Base-by-base conservation (phyloP, 805 yeast species). In the Lipomyces yamadae region DNA sequence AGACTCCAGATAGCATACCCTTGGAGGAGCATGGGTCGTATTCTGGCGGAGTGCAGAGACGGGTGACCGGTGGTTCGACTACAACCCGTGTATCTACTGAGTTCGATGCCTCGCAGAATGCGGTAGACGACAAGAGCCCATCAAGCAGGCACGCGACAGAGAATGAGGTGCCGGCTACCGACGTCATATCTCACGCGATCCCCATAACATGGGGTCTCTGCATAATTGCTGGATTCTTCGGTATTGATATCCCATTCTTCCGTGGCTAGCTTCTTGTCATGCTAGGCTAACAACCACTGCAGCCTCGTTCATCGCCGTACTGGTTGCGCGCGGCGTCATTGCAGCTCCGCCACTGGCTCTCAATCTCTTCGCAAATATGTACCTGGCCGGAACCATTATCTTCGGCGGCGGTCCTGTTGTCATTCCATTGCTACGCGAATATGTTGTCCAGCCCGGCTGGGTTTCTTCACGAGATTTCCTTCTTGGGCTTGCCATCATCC, bases 351-450 rank as follows among this genome's bases (percentile, higher is more conserved):
- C 61, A 33, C 32, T 58, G n/a, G 45, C 34, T n/a, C 54, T 60
- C 35, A 15, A 24, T 13, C 29, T 66, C 39, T 66, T 66, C 58
- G 57, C 62, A 54, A 62, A 62, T 35, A 55, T 66, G 57, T 66
- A 62, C 55, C 60, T 66, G 13, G 69, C 56, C 34, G 63, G 63
- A 34, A 65, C 68, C 13, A 62, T 65, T 45, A 65, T 65, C 50
- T 65, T 65, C 50, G 68, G 68, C 37, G 68, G 68, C 39, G 68
- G 68, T 4, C 68, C 68, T 3, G 68, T 65, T 15, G 68, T 65
- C n/a, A 62, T 65, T 39, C 68, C 68, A 8, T 42, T 65, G 10
- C 55, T 65, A 32, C 65, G 68, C n/a, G 65, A 58, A 33, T 65
- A 65, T 35, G 56, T 60, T n/a, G 68, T 65, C 32, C 53, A 57